These are phyloP conservation scores for Tolypocladium pustulatum DNA, from an alignment of 2,329 filamentous ascomycete genomes.

Conservation along the genomic window DNA sequence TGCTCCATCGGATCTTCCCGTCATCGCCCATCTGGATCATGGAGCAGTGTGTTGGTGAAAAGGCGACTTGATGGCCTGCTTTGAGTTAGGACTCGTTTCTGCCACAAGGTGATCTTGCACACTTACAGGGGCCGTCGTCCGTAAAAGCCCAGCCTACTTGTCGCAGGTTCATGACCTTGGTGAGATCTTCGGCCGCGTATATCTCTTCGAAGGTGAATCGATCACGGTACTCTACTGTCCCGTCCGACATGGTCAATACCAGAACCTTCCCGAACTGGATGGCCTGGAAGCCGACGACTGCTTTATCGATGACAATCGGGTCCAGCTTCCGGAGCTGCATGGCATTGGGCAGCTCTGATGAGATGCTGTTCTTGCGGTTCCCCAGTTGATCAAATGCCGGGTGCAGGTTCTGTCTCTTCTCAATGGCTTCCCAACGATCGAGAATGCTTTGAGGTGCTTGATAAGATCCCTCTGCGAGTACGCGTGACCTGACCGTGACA, in stretches of 20 bases:
- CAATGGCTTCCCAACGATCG: slow-evolving; percentile 72
- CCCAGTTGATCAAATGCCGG: slow-evolving; percentile 69
- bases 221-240: slow-evolving; percentile 71
- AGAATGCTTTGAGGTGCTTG: slow-evolving; percentile 64
- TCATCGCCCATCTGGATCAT: slow-evolving; percentile 48
- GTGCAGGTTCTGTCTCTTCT: slow-evolving; percentile 57
- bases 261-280: slow-evolving; percentile 63
- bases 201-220: slow-evolving; percentile 61
- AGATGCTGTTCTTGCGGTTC: slow-evolving; percentile 44
- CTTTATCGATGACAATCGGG: slow-evolving; percentile 60
- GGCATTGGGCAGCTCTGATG: slow-evolving; percentile 19
- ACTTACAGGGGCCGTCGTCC: slow-evolving; percentile 53
- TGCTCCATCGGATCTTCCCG: slow-evolving; percentile 48
- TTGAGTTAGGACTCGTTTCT: slow-evolving; percentile 6
- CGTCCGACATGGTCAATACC: slow-evolving; percentile 67
- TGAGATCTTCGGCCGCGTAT: slow-evolving; percentile 51
- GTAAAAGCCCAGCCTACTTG: slow-evolving; percentile 71
- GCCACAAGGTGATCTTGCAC: not conserved
- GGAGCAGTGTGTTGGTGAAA: slow-evolving; percentile 51
- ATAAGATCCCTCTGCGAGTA: slow-evolving; percentile 41
- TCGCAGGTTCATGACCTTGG: slow-evolving; percentile 57
- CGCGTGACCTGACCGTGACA: slow-evolving; percentile 60
- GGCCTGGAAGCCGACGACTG: slow-evolving; percentile 57
- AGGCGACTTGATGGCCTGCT: slow-evolving; percentile 46
- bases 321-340: slow-evolving; percentile 51